phyloP scores from a whole-genome alignment of 1,139 yeast species.

The Kodamaea arcana region DNA sequence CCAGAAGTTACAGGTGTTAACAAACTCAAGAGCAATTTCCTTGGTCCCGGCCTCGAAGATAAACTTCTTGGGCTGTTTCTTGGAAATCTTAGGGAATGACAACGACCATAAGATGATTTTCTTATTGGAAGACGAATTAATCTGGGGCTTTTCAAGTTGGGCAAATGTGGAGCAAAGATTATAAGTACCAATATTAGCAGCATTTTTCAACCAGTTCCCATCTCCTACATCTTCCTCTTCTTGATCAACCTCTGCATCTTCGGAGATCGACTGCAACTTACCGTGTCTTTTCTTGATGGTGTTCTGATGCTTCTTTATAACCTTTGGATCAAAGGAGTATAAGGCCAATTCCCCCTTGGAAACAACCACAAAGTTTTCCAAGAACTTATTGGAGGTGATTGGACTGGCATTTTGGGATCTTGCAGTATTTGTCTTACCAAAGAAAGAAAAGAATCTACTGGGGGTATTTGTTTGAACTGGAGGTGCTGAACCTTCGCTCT shows the following conservation, averaged over 20 bases:
- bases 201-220: conserved; percentile 63
- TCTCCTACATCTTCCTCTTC: conserved; percentile 45
- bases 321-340: conserved; percentile 49
- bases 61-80: conserved; percentile 34
- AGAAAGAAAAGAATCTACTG: conserved; percentile 24
- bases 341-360: conserved; percentile 55
- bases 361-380: conserved; percentile 51
- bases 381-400: conserved; percentile 28
- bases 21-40: conserved; percentile 67
- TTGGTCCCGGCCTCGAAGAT: conserved; percentile 59
- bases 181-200: conserved; percentile 45
- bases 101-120: conserved; percentile 30
- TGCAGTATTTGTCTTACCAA: conserved; percentile 14
- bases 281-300: conserved; percentile 27
- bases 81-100: conserved; percentile 36
- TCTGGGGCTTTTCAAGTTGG: conserved; percentile 26
- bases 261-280: conserved; percentile 15
- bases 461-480: conserved; percentile 11
- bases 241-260: conserved; percentile 14
- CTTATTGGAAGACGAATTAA: conserved; percentile 9
- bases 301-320: conserved; percentile 39
- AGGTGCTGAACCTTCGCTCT: conserved; percentile 20
- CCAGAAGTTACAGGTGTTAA: conserved; percentile 85
- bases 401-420: conserved; percentile 1
- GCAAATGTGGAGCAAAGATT: conserved; percentile 51